Conservation (phyloP, 805 yeast genomes). For the Cyberlindnera veronae region DNA sequence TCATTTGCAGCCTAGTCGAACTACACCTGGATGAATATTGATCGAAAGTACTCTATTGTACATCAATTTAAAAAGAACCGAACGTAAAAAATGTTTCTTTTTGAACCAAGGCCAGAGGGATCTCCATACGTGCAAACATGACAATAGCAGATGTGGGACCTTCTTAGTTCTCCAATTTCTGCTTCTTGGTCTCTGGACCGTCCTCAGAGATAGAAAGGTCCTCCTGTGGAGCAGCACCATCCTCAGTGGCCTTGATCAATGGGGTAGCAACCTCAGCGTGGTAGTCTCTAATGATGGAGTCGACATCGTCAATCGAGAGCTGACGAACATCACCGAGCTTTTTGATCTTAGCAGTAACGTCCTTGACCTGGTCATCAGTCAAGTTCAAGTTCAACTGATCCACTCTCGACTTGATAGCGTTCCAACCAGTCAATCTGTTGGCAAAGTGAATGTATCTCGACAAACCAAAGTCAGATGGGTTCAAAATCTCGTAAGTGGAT, state of each 20-base stretch:
- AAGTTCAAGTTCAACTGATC: conserved; percentile 90
- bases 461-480: conserved; percentile 93
- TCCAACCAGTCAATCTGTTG: conserved; percentile 98
- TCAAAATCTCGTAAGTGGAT: conserved; percentile 94
- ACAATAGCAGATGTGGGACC: background rate
- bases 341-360: conserved; percentile 90
- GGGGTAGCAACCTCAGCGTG: conserved; percentile 75
- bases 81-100: no score
- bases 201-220: conserved; percentile 16
- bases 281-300: conserved; percentile 90
- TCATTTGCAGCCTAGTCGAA: no score
- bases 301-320: conserved; percentile 94
- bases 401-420: conserved; percentile 96
- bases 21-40: no score
- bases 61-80: no score
- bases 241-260: conserved; percentile 27
- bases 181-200: conserved; percentile 31
- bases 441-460: conserved; percentile 97
- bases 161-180: conserved; percentile 24
- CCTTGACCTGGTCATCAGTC: conserved; percentile 92
- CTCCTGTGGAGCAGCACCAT: conserved; percentile 24
- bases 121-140: background rate
- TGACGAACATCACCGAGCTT: conserved; percentile 93
- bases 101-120: no score
- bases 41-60: no score